phyloP scores from a whole-genome alignment of 2,329 filamentous ascomycete genomes.

The Talaromyces rugulosus region DNA sequence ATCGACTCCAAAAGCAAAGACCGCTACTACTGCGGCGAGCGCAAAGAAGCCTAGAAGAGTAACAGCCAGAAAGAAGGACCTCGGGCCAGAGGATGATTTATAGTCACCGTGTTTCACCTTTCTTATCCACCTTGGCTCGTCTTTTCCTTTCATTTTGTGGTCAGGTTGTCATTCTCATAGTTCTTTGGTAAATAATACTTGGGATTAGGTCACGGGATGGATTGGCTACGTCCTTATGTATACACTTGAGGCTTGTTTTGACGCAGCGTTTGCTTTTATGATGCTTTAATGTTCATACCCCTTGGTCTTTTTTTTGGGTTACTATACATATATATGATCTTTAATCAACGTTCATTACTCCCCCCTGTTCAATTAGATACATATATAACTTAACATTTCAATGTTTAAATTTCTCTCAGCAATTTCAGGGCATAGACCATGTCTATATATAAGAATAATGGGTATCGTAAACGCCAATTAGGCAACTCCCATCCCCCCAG shows the following conservation, averaged over 20 bases:
- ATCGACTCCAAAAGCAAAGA: constrained; percentile 15
- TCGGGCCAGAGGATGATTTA: constrained; percentile 40
- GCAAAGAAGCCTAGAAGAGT: constrained; percentile 39
- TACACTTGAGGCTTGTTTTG: background rate
- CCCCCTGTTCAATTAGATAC: background rate
- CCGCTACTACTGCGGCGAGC: background rate
- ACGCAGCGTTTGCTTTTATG: background rate
- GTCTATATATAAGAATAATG: background rate
- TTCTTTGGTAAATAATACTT: background rate
- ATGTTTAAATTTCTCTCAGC: background rate
- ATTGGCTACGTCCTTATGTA: background rate
- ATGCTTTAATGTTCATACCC: background rate
- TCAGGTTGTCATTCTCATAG: background rate
- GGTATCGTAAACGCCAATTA: background rate
- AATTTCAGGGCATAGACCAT: background rate
- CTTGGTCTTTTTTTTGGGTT: background rate
- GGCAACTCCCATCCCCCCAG: background rate
- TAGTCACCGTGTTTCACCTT: constrained; percentile 3
- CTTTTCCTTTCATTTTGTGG: background rate
- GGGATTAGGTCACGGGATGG: background rate
- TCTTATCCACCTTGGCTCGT: background rate
- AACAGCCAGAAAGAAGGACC: constrained; percentile 45
- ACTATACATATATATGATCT: background rate
- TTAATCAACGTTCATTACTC: background rate
- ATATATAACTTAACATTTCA: background rate